Base-by-base conservation (phyloP, 2,329 filamentous ascomycete genomes). In the Blumeriella jaapii region DNA sequence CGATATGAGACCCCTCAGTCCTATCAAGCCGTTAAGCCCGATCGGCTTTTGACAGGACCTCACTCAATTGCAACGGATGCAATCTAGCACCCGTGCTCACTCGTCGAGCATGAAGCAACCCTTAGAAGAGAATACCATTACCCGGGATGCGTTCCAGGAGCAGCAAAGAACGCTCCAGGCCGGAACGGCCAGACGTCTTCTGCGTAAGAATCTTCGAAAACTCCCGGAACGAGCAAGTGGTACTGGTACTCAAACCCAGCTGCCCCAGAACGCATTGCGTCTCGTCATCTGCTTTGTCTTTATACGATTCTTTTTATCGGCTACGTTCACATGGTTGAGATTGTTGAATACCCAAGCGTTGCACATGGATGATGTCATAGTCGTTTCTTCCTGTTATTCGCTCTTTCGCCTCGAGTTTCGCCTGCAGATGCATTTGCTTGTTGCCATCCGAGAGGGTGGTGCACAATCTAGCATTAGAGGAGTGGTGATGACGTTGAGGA, bases 21-120 rank as follows among this genome's bases (percentile, higher is more conserved):
- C 75, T 4, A 78, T 80, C 51, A 74, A 76, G 55, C 75, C 75
- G 26, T 57, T 79, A 29, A 79, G 74, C 22, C 74, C 74, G 9
- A 60, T 77, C 51, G 69, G 71, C 42, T 69, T 78, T 14, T 55
- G 36, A 30, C 15, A 10, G 22, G 12, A 24, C n/a, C n/a, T n/a
- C n/a, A n/a, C n/a, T 12, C 20, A 11, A 12, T 18, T 20, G 20
- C 22, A n/a, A n/a, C n/a, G n/a, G n/a, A n/a, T n/a, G n/a, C n/a
- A n/a, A n/a, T n/a, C n/a, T n/a, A n/a, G n/a, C n/a, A n/a, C n/a
- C n/a, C n/a, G n/a, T n/a, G n/a, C n/a, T n/a, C n/a, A n/a, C n/a
- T n/a, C n/a, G n/a, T n/a, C n/a, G n/a, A n/a, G n/a, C n/a, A n/a
- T n/a, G n/a, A n/a, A n/a, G n/a, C n/a, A n/a, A n/a, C n/a, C n/a